phyloP scores from a whole-genome alignment of 768 basidiomycete genomes.

The Scleroderma bovista region DNA sequence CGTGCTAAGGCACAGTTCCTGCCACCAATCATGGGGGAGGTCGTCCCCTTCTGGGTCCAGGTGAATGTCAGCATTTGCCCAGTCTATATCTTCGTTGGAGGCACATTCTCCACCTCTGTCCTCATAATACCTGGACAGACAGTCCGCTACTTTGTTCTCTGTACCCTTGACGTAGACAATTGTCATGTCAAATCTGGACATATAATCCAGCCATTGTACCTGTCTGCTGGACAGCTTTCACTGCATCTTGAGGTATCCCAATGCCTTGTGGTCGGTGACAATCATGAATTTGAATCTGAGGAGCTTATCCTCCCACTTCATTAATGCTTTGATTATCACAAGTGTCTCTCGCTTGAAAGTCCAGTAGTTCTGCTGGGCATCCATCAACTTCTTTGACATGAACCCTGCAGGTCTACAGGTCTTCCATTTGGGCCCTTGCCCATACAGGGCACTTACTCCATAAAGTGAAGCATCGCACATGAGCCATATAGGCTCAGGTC shows the following conservation, averaged over 20 bases:
- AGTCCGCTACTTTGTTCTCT: not conserved
- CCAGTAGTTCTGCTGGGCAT: conserved; percentile 25
- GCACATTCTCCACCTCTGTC: not conserved
- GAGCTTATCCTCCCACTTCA: conserved; percentile 16
- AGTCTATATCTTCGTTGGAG: not conserved
- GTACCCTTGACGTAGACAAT: not conserved
- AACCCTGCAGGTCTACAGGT: conserved; percentile 22
- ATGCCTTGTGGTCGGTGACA: conserved; percentile 22
- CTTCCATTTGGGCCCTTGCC: conserved; percentile 24
- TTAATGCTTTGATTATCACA: conserved; percentile 16
- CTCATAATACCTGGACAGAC: not conserved
- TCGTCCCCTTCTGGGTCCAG: not conserved
- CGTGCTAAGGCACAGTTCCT: not conserved
- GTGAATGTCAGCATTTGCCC: not conserved
- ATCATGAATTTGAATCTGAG: conserved; percentile 17
- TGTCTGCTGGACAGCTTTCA: conserved; percentile 1
- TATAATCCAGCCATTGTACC: not conserved
- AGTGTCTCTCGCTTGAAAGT: conserved; percentile 18
- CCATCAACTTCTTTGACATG: conserved; percentile 24
- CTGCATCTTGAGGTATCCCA: conserved; percentile 23
- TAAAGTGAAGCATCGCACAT: conserved; percentile 15
- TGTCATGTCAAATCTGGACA: not conserved
- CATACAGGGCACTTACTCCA: conserved; percentile 16
- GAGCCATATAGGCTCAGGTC: conserved; percentile 22
- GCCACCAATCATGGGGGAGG: not conserved